Base-by-base conservation (phyloP, 805 yeast species). In the Suhomyces sp. region DNA sequence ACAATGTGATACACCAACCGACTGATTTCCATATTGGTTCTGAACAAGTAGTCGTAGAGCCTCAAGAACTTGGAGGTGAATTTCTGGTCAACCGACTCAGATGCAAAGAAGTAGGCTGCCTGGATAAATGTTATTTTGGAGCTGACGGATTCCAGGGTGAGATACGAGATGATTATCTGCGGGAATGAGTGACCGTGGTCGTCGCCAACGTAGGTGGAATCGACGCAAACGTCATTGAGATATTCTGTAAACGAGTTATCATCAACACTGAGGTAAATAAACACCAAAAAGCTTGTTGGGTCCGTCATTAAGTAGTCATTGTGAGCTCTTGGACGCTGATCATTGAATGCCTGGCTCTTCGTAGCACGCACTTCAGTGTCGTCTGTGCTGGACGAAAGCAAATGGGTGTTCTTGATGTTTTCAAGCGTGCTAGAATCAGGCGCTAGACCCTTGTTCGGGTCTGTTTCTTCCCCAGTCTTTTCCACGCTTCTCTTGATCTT, bases 1-100 rank as follows among this genome's bases (percentile, higher is more conserved):
- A 74, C 51, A 10, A 73, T 62, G 53, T 74, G 76, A 50, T 64
- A 70, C 10, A 73, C 60, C 48, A 60, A 55, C 31, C 62, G 54
- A 6, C 71, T 74, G 15, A 57, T 46, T 9, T 58, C 60, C 24
- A 55, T 58, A 46, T 57, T 59, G 6, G 41, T 29, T 24, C 57
- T 52, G 54, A 70, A 66, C n/a, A 74, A 47, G 51, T 60, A 55
- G 42, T 62, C 57, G 58, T 61, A 71, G 12, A 71, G 54, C 10
- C 62, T 59, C 46, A 74, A 58, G 52, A 72, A 74, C 38, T 62
- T 69, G 15, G 56, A 48, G 36, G 63, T 72, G 56, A 64, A 74
- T 1, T 57, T 49, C 27, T 54, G 58, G 51, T 72, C 75, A 13
- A 66, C 64, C 1, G 71, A 55, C 17, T 67, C 69, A 3, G 67